phyloP scores from a whole-genome alignment of 2,329 filamentous ascomycete species.

The Ascochyta fabae region DNA sequence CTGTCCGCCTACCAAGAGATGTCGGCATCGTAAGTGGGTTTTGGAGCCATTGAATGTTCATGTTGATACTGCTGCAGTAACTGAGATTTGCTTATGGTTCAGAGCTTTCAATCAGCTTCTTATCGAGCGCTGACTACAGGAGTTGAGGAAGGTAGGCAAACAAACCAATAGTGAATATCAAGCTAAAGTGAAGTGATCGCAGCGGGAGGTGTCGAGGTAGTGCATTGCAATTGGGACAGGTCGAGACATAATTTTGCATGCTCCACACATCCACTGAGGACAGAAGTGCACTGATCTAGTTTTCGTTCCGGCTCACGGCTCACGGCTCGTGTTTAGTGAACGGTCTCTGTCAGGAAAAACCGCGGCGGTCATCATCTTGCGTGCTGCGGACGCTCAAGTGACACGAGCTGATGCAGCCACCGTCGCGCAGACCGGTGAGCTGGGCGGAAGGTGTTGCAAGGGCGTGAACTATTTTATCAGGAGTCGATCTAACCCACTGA shows the following conservation, averaged over 20 bases:
- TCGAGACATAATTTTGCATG: neutral
- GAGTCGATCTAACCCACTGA: neutral
- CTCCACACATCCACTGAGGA: neutral
- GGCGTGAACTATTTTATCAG: neutral
- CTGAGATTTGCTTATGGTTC: neutral
- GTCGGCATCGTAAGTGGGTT: neutral
- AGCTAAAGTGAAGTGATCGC: too few species aligned
- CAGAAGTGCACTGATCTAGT: neutral
- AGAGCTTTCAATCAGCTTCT: too few species aligned
- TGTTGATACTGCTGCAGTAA: neutral
- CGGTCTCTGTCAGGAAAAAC: neutral
- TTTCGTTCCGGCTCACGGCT: neutral
- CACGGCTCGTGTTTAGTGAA: neutral
- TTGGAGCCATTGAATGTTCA: too few species aligned
- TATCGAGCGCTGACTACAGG: too few species aligned
- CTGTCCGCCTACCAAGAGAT: conserved; percentile 1
- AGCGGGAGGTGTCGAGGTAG: too few species aligned
- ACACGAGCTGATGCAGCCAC: conserved; percentile 6
- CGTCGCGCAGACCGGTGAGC: neutral
- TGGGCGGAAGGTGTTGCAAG: conserved; percentile 1
- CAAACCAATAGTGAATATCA: too few species aligned
- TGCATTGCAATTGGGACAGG: too few species aligned
- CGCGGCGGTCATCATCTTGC: neutral
- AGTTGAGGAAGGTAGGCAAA: too few species aligned
- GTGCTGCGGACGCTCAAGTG: neutral